Evolutionary conservation across 2,329 filamentous ascomycete genomes (phyloP).

Genomic region (Cadophora sp.): DNA sequence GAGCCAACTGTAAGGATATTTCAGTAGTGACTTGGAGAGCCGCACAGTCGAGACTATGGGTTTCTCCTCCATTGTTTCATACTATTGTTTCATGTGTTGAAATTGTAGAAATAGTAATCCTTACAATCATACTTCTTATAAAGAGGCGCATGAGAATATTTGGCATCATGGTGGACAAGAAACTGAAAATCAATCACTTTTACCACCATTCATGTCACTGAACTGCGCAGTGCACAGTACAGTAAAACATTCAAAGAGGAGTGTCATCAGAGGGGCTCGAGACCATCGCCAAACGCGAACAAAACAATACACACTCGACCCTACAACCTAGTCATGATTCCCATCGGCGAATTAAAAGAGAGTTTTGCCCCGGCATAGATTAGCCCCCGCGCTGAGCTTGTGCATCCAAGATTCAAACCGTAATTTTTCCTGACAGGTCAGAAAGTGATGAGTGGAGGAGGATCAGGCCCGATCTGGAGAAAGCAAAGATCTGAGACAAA

Average conservation of each 20-base stretch:
- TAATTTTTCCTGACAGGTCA: slow-evolving; percentile 1
- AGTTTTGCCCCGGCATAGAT: background rate
- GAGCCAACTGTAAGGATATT: background rate
- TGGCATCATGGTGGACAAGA: no score
- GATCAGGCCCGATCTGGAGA: background rate
- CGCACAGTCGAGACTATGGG: no score
- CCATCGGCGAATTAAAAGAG: background rate
- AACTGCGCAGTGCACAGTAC: no score
- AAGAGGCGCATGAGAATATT: background rate
- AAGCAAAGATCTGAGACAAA: slow-evolving; percentile 4
- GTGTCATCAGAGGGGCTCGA: slow-evolving; percentile 5
- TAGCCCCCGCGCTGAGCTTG: slow-evolving; percentile 3
- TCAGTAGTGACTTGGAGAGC: no score
- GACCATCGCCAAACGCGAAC: slow-evolving; percentile 14
- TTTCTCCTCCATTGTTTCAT: no score
- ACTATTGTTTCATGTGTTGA: background rate
- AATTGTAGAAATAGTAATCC: background rate
- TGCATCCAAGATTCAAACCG: background rate
- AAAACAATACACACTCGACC: slow-evolving; percentile 8
- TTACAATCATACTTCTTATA: background rate
- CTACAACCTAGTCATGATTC: background rate
- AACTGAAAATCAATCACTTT: background rate
- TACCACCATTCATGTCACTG: background rate
- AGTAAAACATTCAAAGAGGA: background rate
- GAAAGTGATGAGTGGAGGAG: background rate